Conservation (phyloP, 2,329 filamentous ascomycete genomes). For the Meredithiella fracta region DNA sequence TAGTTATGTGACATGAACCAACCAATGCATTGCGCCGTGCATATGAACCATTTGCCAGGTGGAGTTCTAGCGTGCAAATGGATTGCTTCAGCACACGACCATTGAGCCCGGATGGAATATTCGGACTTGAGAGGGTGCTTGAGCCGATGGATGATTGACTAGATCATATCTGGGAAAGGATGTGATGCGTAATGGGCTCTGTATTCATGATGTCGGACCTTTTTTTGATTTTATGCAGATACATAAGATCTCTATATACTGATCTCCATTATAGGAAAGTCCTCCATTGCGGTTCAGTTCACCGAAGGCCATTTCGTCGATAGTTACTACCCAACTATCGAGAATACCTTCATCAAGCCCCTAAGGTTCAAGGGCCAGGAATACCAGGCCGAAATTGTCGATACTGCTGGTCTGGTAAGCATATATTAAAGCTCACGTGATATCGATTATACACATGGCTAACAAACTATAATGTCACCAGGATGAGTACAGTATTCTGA, state of each 20-base stretch:
- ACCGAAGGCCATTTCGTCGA: slow-evolving; percentile 98
- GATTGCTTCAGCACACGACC: not conserved
- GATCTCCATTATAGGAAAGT: slow-evolving; percentile 54
- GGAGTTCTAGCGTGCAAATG: not conserved
- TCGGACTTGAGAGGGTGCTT: no score
- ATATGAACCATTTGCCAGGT: not conserved
- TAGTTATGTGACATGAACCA: not conserved
- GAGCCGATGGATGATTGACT: not conserved
- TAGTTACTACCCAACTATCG: slow-evolving; percentile 97
- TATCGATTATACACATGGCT: not conserved
- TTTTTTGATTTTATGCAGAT: no score
- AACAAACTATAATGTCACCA: slow-evolving; percentile 22
- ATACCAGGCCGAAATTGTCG: slow-evolving; percentile 90
- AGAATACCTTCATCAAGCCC: slow-evolving; percentile 95
- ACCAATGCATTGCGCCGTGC: not conserved
- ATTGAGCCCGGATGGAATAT: not conserved
- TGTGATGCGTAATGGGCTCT: no score
- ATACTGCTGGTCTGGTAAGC: slow-evolving; percentile 79
- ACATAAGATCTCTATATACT: not conserved
- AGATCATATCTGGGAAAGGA: no score
- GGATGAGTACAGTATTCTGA: slow-evolving; percentile 97
- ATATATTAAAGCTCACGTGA: not conserved
- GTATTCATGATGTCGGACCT: no score
- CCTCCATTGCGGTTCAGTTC: slow-evolving; percentile 88
- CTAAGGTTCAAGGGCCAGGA: slow-evolving; percentile 89